Conservation (phyloP, 768 basidiomycete species). For the Dictyophora rubrovolvata region DNA sequence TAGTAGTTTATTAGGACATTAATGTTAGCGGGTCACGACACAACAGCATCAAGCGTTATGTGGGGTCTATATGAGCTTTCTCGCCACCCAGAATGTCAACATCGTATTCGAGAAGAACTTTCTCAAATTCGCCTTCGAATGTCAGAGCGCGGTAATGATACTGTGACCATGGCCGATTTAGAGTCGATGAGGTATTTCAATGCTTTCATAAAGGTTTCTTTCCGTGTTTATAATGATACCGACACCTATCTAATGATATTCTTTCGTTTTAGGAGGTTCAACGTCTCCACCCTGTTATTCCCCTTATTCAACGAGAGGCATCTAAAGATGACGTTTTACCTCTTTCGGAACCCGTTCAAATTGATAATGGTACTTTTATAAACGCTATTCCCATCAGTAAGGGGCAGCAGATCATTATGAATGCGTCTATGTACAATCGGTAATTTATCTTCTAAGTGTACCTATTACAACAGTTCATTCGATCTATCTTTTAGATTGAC, state of each 20-base stretch:
- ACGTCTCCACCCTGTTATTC: conserved; percentile 25
- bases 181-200: conserved; percentile 23
- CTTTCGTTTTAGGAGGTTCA: conserved; percentile 17
- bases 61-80: conserved; percentile 28
- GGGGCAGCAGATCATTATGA: conserved; percentile 14
- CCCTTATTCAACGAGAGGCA: conserved; percentile 18
- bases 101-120: conserved; percentile 27
- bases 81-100: conserved; percentile 24
- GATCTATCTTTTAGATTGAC: conserved; percentile 9
- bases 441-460: neutral
- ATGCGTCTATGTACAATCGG: conserved; percentile 9
- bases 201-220: conserved; percentile 23
- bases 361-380: conserved; percentile 15
- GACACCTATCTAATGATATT: neutral
- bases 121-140: conserved; percentile 14
- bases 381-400: conserved; percentile 14
- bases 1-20: conserved; percentile 23
- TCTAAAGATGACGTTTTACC: conserved; percentile 24
- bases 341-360: conserved; percentile 21
- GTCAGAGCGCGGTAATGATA: conserved; percentile 15
- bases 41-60: conserved; percentile 15
- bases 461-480: neutral
- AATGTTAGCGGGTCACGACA: conserved; percentile 23
- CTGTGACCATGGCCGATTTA: conserved; percentile 22
- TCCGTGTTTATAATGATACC: neutral